These are phyloP conservation scores for Sphagnum fallax DNA, from an alignment of 228 moss, liverwort and hornwort genomes.

Conservation along the genomic window DNA sequence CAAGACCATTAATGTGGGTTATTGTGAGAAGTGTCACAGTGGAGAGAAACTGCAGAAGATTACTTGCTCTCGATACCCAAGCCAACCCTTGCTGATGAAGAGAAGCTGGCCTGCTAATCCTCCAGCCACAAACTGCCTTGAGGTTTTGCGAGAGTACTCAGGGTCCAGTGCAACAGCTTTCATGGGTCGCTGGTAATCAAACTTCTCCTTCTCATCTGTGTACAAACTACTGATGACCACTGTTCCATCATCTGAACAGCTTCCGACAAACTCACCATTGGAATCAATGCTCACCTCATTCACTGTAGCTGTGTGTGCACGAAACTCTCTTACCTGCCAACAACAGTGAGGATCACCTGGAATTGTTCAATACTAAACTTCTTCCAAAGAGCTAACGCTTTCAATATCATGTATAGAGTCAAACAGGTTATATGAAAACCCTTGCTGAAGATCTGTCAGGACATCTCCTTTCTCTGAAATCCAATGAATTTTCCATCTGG, in stretches of 20 bases:
- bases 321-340: constrained; percentile 77
- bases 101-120: constrained; percentile 92
- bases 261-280: constrained; percentile 86
- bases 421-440: not conserved
- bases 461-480: not conserved
- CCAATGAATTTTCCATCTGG: not conserved
- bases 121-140: constrained; percentile 83
- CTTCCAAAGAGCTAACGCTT: not conserved
- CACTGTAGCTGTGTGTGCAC: constrained; percentile 73
- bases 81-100: constrained; percentile 89
- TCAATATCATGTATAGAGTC: not conserved
- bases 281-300: constrained; percentile 95
- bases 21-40: too few species aligned
- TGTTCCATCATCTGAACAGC: constrained; percentile 94
- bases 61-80: constrained; percentile 86
- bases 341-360: not conserved
- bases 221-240: constrained; percentile 94
- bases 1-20: too few species aligned
- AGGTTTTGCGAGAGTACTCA: constrained; percentile 69
- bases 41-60: not conserved
- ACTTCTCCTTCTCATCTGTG: constrained; percentile 78
- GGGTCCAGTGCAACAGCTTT: constrained; percentile 95
- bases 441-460: not conserved
- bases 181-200: constrained; percentile 87
- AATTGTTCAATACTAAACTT: not conserved